Evolutionary conservation across 306 rosid genomes (phyloP).

Genomic region (Ormosia semicastrata): DNA sequence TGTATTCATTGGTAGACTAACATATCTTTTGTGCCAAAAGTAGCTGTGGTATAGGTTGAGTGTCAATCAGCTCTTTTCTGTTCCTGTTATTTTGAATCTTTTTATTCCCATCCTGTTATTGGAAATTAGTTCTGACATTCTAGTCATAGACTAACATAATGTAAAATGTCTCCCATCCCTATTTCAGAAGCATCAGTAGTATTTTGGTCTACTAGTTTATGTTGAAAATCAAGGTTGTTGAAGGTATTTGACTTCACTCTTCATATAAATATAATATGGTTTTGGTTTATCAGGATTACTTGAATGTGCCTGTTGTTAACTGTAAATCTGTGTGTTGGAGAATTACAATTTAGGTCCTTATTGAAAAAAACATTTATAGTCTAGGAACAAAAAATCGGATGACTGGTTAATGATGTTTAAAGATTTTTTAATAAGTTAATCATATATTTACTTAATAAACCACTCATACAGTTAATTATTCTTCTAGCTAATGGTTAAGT

Average conservation of each 20-base stretch:
- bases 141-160: not conserved
- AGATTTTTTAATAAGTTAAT: not conserved
- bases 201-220: not conserved
- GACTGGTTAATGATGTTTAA: not conserved
- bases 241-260: not conserved
- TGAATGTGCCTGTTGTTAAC: not conserved
- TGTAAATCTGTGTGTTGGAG: not conserved
- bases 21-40: constrained; percentile 2
- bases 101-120: not conserved
- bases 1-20: constrained; percentile 13
- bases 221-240: not conserved
- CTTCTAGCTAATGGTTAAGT: constrained; percentile 16
- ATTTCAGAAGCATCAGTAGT: not conserved
- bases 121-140: not conserved
- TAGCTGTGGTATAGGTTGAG: not conserved
- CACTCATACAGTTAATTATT: not conserved
- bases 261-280: not conserved
- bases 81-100: not conserved
- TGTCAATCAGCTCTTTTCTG: constrained; percentile 1
- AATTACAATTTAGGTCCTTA: not conserved
- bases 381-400: not conserved
- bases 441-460: not conserved
- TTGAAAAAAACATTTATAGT: not conserved
- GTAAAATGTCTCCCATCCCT: constrained; percentile 15
- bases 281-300: not conserved